Evolutionary conservation across 768 basidiomycete genomes (phyloP).

Genomic region (Suillus paluster): DNA sequence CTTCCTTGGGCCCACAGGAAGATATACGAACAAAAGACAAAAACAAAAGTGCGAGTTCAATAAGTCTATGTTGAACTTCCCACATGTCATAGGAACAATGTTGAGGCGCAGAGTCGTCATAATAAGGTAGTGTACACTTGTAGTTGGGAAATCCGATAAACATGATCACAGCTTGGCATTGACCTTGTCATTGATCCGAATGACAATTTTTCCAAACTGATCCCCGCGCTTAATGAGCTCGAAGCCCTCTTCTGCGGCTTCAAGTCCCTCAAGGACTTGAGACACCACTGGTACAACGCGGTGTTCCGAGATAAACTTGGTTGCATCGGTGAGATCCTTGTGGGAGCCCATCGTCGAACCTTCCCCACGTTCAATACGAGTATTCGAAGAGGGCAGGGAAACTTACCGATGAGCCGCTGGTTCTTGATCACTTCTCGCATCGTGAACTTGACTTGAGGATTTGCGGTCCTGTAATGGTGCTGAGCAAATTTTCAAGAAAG

Average conservation of each 20-base stretch:
- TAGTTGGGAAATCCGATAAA: background rate
- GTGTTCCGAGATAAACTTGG: constrained; percentile 67
- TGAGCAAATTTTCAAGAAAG: background rate
- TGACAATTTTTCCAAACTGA: constrained; percentile 81
- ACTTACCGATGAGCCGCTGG: constrained; percentile 71
- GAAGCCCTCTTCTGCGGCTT: constrained; percentile 70
- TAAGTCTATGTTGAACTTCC: background rate
- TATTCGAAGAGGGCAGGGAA: background rate
- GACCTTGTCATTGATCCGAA: constrained; percentile 43
- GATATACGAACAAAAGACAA: background rate
- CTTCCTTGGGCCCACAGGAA: no score
- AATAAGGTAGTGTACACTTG: background rate
- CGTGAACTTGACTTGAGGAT: constrained; percentile 62
- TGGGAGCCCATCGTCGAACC: constrained; percentile 85
- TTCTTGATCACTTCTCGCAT: constrained; percentile 82
- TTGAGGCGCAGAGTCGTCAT: background rate
- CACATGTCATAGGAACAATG: no score
- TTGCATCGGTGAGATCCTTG: constrained; percentile 73
- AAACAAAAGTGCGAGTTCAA: background rate
- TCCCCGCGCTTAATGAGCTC: constrained; percentile 62
- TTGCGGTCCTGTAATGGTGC: constrained; percentile 56
- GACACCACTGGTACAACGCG: constrained; percentile 73
- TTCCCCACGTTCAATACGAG: constrained; percentile 3
- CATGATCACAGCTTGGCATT: constrained; percentile 7
- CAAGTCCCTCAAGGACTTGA: constrained; percentile 69